A percentile compares a stretch with the other conserved stretches of the same genome.
These are phyloP conservation scores for Cercospora berteroae DNA, from an alignment of 2,329 filamentous ascomycete species.

Conservation along the genomic window DNA sequence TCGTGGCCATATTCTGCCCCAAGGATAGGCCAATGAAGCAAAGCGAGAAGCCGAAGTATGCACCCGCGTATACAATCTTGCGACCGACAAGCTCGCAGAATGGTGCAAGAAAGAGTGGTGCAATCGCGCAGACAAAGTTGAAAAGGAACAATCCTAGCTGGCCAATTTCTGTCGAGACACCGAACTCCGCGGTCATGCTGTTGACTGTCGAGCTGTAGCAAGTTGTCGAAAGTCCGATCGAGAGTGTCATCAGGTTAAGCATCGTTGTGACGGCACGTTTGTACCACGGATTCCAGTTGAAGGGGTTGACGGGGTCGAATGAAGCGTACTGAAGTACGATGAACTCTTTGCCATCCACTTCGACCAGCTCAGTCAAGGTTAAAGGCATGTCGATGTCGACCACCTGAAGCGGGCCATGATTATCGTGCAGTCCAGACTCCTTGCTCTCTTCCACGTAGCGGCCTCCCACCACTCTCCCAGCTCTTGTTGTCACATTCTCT, in stretches of 20 bases:
- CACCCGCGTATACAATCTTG: constrained; percentile 48
- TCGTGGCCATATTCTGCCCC: constrained; percentile 50
- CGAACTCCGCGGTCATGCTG: constrained; percentile 48
- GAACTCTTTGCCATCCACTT: constrained; percentile 46
- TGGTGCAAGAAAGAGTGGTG: constrained; percentile 50
- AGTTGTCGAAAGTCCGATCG: constrained; percentile 56
- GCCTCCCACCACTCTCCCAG: constrained; percentile 44
- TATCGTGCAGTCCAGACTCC: constrained; percentile 33
- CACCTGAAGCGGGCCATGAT: constrained; percentile 42
- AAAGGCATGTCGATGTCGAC: constrained; percentile 52
- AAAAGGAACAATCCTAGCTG: constrained; percentile 53
- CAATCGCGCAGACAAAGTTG: constrained; percentile 51
- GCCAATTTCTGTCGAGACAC: constrained; percentile 44
- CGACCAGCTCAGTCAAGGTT: constrained; percentile 46
- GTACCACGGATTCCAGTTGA: constrained; percentile 48
- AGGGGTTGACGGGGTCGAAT: constrained; percentile 52
- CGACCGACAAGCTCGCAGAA: constrained; percentile 53
- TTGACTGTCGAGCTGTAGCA: constrained; percentile 53
- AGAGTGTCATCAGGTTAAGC: constrained; percentile 54
- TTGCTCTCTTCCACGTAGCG: constrained; percentile 39
- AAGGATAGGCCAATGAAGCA: constrained; percentile 52
- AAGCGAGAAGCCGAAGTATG: constrained; percentile 48
- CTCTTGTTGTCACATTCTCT: constrained; percentile 22
- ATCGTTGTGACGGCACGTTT: constrained; percentile 50
- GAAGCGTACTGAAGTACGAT: constrained; percentile 49